Evolutionary conservation across 164 flowering plant genomes (phyloP), one percentile per base, ranked within the genome.

Genomic region (Piper betle): DNA sequence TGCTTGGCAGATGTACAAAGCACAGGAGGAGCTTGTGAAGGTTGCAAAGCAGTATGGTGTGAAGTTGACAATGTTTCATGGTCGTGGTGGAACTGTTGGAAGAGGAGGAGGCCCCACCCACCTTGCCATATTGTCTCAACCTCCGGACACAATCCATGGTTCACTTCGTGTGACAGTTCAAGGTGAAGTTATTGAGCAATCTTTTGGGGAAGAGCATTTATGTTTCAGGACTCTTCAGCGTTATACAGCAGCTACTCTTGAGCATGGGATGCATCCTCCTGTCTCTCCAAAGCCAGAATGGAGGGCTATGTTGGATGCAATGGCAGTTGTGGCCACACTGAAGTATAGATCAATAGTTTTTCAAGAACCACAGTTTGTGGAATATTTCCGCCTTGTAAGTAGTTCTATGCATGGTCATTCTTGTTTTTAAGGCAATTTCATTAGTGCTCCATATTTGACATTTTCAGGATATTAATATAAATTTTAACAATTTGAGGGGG

Each of bases 71-170:
- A 94, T 94, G 99, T 94, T 94, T 74, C 99, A 94, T 61, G 99
- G 99, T 52, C 85, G 99, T 46, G 99, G 99, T 67, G 99, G 99
- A 53, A 94, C 99, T 5, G 99, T 94, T 48, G 99, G 99, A 63
- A 78, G 99, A 75, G 99, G 99, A 69, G 99, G 99, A 60, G 99
- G 99, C 5, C 99, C 99, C 3, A 94, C 96, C 63, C 99, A 94
- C 78, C 96, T 94, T 70, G 99, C 99, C 67, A 94, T 94, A 58
- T 73, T 94, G 77, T 94, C 99, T 72, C 99, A 94, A 62, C 99
- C 99, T 41, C 97, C 99, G 6, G 99, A 94, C 2, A 94, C 97
- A 5, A 81, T 94, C 64, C 84, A 88, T 64, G 99, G 99, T 4
- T 91, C 97, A 3, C 85, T 94, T 15, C n/a, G 97, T 52, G 99